Evolutionary conservation across 2,329 filamentous ascomycete genomes (phyloP), one percentile per base, ranked within the genome.

Genomic region (Dactylonectria macrodidyma): DNA sequence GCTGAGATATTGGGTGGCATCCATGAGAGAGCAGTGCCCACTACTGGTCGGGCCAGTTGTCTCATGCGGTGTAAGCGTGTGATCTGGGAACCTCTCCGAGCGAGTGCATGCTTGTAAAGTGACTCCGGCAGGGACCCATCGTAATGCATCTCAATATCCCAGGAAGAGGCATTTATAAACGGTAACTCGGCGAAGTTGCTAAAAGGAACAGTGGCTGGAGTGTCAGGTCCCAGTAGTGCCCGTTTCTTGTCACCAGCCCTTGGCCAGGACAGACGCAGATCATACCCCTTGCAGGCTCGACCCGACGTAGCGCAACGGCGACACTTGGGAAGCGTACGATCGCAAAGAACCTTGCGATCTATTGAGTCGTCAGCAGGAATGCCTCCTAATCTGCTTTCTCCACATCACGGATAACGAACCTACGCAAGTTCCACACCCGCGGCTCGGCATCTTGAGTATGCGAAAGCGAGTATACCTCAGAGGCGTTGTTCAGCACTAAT

Each of bases 281-380:
- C 68, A 6, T 74, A 75, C 5, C 72, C 72, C 1, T 59, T 30
- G 19, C 72, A 74, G 3, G 30, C 10, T 1, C 59, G 62, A 0
- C 66, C 62, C 14, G 63, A 2, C 2, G 51, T 47, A 10, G 47
- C 11, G 26, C 72, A 74, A 2, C 69, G 62, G 7, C 48, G 56
- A 5, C 72, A 74, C 16, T 9, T 52, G 0, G 72, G 72, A 2
- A 55, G 47, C 0, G 62, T 11, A 8, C 71, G 68, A 36, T 74
- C 72, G 5, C 72, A 74, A 10, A 62, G 70, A 0, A 74, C 68
- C 11, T 73, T 74, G 7, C 72, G 72, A 0, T 59, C 72, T 74
- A 38, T 6, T 7, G 5, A 1, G 10, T 44, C 50, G 52, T 6
- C 3, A 24, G 72, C 12, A 73, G 62, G 7, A n/a, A 10, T 5